Conservation (phyloP, 495 filamentous ascomycete species). For the Lophiostoma macrostomum region DNA sequence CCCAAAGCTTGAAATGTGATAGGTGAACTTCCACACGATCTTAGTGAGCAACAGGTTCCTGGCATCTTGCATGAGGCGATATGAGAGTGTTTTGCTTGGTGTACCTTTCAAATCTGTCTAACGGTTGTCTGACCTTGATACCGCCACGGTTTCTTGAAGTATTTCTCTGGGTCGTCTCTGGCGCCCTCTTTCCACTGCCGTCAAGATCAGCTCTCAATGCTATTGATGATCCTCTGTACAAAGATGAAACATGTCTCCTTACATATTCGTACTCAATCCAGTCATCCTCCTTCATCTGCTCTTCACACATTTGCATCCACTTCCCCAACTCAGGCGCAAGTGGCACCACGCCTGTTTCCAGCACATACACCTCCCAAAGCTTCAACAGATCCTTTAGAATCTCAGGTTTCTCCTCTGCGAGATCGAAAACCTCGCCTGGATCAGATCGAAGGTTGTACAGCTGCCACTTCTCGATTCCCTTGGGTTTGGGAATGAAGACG, state of each 20-base stretch:
- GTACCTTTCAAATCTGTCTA: too few species aligned
- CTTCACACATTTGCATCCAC: conserved; percentile 58
- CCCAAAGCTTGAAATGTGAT: too few species aligned
- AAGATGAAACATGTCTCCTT: too few species aligned
- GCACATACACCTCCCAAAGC: conserved; percentile 58
- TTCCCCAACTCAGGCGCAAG: conserved; percentile 42
- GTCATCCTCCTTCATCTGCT: conserved; percentile 64
- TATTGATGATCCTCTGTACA: too few species aligned
- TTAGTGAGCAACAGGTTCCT: too few species aligned
- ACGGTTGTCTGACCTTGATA: too few species aligned
- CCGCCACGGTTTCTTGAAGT: too few species aligned
- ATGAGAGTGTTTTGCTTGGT: too few species aligned
- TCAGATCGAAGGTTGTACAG: conserved; percentile 38
- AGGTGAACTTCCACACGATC: too few species aligned
- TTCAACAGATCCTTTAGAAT: conserved; percentile 40
- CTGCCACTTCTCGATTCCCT: conserved; percentile 39
- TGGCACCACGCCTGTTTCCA: conserved; percentile 58
- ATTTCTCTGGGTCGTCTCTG: conserved; percentile 54
- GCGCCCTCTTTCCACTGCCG: conserved; percentile 65
- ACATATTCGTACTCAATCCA: conserved; percentile 71
- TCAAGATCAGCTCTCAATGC: too few species aligned
- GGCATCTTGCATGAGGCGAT: too few species aligned
- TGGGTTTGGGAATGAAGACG: conserved; percentile 39
- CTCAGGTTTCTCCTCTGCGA: conserved; percentile 36
- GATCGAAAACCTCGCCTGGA: conserved; percentile 38